These are phyloP conservation scores for Zymoseptoria ardabiliae DNA, from an alignment of 2,329 filamentous ascomycete species.

Conservation along the genomic window DNA sequence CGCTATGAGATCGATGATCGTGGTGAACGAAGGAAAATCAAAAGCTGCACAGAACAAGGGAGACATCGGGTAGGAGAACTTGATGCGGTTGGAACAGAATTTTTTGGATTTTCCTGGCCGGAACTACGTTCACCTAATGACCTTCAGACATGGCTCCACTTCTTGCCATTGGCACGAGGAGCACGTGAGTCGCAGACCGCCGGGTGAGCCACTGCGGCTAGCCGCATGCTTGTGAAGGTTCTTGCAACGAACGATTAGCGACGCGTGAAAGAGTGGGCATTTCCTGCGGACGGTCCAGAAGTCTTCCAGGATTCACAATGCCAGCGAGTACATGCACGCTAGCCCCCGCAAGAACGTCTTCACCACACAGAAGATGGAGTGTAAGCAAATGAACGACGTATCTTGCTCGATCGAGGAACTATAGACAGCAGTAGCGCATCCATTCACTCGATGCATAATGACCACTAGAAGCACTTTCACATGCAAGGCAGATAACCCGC, in stretches of 20 bases:
- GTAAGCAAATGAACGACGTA: background rate
- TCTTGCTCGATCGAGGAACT: background rate
- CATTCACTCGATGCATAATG: background rate
- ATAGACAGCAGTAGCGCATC: background rate
- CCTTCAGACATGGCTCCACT: background rate
- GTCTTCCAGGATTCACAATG: background rate
- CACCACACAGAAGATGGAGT: background rate
- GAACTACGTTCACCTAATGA: background rate
- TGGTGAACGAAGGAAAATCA: background rate
- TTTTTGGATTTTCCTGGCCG: background rate
- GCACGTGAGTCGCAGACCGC: background rate
- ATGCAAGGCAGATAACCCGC: background rate
- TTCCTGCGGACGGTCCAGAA: background rate
- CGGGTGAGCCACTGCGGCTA: no score
- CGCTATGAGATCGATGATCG: constrained; percentile 3
- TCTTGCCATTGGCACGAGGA: background rate
- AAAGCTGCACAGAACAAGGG: background rate
- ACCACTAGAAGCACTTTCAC: background rate
- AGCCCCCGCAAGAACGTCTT: background rate
- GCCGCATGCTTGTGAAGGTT: background rate
- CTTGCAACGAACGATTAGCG: no score
- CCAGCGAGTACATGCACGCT: background rate
- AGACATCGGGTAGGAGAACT: background rate
- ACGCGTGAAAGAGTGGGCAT: background rate
- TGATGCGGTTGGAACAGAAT: background rate